These are phyloP conservation scores for Camelina neglecta DNA, from an alignment of 345 rosid species.

Conservation along the genomic window DNA sequence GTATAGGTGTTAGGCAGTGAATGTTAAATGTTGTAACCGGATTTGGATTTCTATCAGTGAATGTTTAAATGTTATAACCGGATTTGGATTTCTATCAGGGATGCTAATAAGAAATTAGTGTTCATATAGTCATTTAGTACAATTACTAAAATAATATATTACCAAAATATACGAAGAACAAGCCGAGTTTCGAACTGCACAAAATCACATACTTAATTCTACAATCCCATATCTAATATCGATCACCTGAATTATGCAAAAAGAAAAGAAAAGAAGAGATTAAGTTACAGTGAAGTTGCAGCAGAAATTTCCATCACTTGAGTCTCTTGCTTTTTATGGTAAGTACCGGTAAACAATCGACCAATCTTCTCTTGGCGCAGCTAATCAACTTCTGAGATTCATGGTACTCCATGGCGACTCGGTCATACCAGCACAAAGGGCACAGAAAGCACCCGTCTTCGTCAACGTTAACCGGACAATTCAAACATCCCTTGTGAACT, in stretches of 20 bases:
- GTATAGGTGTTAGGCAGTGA: conserved; percentile 13
- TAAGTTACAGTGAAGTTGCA: conserved; percentile 12
- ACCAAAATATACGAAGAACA: conserved; percentile 12
- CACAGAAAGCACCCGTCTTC: conserved; percentile 31
- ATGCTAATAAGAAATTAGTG: no score
- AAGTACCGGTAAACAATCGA: conserved; percentile 13
- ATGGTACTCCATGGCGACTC: conserved; percentile 16
- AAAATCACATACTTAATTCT: conserved; percentile 6
- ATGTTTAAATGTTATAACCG: not conserved
- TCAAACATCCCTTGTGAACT: conserved; percentile 42
- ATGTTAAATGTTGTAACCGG: not conserved
- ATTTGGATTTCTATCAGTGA: conserved; percentile 8
- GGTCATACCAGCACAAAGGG: conserved; percentile 41
- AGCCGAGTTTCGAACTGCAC: conserved; percentile 11
- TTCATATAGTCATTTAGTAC: not conserved
- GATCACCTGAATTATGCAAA: not conserved
- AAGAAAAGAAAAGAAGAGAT: not conserved
- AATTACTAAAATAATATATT: not conserved
- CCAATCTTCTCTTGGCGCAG: conserved; percentile 34
- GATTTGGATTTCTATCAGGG: conserved; percentile 6
- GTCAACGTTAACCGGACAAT: conserved; percentile 21
- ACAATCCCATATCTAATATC: not conserved
- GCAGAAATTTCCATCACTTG: conserved; percentile 1
- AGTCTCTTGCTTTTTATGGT: conserved; percentile 33
- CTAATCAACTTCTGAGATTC: conserved; percentile 29